A percentile compares a stretch with the other conserved stretches of the same genome.
phyloP scores from a whole-genome alignment of 2,329 filamentous ascomycete species.

The Cercospora sp. region DNA sequence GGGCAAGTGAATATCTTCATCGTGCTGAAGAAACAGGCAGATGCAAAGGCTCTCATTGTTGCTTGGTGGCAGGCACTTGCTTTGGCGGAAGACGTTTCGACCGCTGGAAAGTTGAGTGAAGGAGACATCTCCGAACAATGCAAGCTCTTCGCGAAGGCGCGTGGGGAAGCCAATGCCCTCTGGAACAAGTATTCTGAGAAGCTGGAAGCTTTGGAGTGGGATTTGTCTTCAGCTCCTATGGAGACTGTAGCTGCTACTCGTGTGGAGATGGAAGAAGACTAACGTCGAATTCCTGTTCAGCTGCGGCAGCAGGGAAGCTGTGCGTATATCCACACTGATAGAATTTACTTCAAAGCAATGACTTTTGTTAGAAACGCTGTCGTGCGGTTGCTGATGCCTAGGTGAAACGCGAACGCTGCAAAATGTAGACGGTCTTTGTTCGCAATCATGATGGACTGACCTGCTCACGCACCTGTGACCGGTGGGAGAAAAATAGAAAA shows the following conservation, averaged over 20 bases:
- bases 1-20: slow-evolving; percentile 48
- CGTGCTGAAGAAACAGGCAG: slow-evolving; percentile 61
- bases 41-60: slow-evolving; percentile 54
- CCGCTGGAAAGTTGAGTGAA: neutral
- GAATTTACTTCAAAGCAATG: neutral
- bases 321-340: neutral
- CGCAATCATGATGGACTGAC: neutral
- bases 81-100: slow-evolving; percentile 39
- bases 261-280: slow-evolving; percentile 20
- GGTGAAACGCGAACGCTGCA: neutral
- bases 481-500: slow-evolving; percentile 25
- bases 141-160: slow-evolving; percentile 44
- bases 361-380: neutral
- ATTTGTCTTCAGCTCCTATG: slow-evolving; percentile 62
- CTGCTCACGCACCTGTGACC: slow-evolving; percentile 10
- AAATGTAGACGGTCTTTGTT: neutral
- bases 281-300: neutral
- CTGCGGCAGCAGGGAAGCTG: neutral
- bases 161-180: slow-evolving; percentile 31
- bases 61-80: slow-evolving; percentile 63
- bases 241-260: slow-evolving; percentile 62
- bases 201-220: slow-evolving; percentile 61
- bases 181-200: slow-evolving; percentile 49
- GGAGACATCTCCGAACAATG: slow-evolving; percentile 24
- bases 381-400: neutral